phyloP scores from a whole-genome alignment of 805 yeast species.

The Tanozyma kutaoensis region DNA sequence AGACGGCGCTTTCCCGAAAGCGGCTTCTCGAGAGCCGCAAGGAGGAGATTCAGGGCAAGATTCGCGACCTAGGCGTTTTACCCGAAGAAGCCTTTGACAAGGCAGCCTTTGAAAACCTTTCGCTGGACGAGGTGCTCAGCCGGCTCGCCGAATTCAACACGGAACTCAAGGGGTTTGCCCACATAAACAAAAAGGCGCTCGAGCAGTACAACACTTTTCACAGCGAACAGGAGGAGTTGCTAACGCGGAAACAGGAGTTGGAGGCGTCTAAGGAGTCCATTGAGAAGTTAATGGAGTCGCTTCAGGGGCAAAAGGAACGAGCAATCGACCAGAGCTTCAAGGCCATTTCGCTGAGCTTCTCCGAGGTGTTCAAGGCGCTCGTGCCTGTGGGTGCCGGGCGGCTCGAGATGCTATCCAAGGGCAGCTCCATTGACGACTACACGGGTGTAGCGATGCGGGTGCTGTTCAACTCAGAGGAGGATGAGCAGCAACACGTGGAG shows the following conservation, averaged over 20 bases:
- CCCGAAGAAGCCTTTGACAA: constrained; percentile 69
- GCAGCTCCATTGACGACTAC: constrained; percentile 37
- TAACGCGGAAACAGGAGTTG: constrained; percentile 53
- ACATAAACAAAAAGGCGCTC: constrained; percentile 79
- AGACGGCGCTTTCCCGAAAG: constrained; percentile 50
- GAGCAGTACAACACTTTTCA: constrained; percentile 71
- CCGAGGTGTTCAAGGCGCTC: constrained; percentile 60
- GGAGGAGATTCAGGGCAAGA: constrained; percentile 58
- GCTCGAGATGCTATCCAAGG: constrained; percentile 45
- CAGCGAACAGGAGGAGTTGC: constrained; percentile 56
- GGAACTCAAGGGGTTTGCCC: constrained; percentile 49
- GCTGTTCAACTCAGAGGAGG: constrained; percentile 73
- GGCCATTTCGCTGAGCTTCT: constrained; percentile 62
- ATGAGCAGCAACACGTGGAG: constrained; percentile 80
- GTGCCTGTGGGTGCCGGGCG: constrained; percentile 79
- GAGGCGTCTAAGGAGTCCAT: constrained; percentile 61
- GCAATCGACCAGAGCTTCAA: constrained; percentile 73
- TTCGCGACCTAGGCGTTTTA: constrained; percentile 75
- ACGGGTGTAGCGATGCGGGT: constrained; percentile 78
- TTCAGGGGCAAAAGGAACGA: constrained; percentile 67
- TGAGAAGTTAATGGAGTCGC: constrained; percentile 50
- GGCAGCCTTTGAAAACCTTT: constrained; percentile 22
- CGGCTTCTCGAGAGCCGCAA: constrained; percentile 45
- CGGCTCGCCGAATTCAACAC: constrained; percentile 42
- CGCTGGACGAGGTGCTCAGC: constrained; percentile 39